Evolutionary conservation across 1,284 basidiomycete genomes (phyloP).

Genomic region (Boletellus deceptivus): DNA sequence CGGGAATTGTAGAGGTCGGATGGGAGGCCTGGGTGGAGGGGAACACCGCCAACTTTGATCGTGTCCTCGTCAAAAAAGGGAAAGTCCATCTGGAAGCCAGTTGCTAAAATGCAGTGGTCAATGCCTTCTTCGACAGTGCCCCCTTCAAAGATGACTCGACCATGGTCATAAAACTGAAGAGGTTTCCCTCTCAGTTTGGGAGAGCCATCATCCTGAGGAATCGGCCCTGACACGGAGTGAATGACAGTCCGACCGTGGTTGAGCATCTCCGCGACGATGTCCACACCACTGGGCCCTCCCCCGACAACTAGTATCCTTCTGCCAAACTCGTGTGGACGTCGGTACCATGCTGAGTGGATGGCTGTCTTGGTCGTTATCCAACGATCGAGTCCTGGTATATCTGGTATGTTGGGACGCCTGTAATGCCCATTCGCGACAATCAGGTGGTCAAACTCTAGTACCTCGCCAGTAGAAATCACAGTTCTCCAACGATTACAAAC

Average conservation of each 20-base stretch:
- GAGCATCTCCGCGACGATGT: constrained; percentile 60
- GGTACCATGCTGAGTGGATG: constrained; percentile 65
- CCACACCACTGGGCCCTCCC: constrained; percentile 64
- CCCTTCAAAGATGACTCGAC: constrained; percentile 58
- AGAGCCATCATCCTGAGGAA: constrained; percentile 32
- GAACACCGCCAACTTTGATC: constrained; percentile 35
- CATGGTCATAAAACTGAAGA: constrained; percentile 41
- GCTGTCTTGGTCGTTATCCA: constrained; percentile 56
- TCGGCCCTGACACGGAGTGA: constrained; percentile 50
- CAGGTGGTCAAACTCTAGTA: constrained; percentile 53
- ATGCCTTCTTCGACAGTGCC: constrained; percentile 52
- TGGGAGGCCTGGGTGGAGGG: constrained; percentile 46
- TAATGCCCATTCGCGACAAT: constrained; percentile 76
- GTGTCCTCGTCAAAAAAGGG: constrained; percentile 51
- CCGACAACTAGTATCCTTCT: constrained; percentile 66
- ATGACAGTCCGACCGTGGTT: constrained; percentile 46
- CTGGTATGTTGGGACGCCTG: constrained; percentile 57
- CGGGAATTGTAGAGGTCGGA: constrained; percentile 61
- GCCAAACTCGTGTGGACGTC: constrained; percentile 48
- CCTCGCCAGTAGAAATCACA: constrained; percentile 38
- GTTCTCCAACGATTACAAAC: constrained; percentile 49
- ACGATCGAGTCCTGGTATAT: constrained; percentile 51
- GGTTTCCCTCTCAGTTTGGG: constrained; percentile 47
- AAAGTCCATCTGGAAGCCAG: constrained; percentile 64
- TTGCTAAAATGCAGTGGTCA: constrained; percentile 67